These are phyloP conservation scores for Solanum etuberosum DNA, from an alignment of 257 asterid genomes.

Conservation along the genomic window DNA sequence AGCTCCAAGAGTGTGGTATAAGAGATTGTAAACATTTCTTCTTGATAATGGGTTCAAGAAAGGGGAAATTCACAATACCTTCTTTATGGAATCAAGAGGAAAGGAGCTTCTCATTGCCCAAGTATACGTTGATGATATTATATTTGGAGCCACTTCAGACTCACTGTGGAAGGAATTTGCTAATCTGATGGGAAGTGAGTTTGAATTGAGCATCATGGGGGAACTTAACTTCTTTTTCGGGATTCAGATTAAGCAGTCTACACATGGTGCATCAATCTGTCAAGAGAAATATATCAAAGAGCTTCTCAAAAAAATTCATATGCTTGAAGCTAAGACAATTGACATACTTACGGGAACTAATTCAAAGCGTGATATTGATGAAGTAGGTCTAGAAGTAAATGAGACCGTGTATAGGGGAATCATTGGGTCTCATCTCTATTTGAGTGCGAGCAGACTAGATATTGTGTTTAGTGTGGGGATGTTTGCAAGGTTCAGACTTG, in stretches of 20 bases:
- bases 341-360: background rate
- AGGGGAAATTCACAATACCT: background rate
- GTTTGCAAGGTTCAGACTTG: background rate
- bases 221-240: background rate
- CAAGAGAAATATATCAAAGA: background rate
- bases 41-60: background rate
- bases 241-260: background rate
- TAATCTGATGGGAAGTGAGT: background rate
- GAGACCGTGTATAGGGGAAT: background rate
- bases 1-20: background rate
- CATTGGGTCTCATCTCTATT: background rate
- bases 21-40: background rate
- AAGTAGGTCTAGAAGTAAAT: background rate
- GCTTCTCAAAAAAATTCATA: too few relatives aligned
- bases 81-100: background rate
- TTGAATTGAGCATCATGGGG: background rate
- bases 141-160: background rate
- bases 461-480: background rate
- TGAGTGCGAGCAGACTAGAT: background rate
- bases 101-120: background rate
- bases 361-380: too few relatives aligned
- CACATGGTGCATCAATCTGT: background rate
- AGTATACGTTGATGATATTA: background rate
- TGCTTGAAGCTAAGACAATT: background rate
- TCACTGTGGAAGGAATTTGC: too few relatives aligned